Evolutionary conservation across 768 basidiomycete species (phyloP).

Genomic region (Macrolepiota dolichaula): DNA sequence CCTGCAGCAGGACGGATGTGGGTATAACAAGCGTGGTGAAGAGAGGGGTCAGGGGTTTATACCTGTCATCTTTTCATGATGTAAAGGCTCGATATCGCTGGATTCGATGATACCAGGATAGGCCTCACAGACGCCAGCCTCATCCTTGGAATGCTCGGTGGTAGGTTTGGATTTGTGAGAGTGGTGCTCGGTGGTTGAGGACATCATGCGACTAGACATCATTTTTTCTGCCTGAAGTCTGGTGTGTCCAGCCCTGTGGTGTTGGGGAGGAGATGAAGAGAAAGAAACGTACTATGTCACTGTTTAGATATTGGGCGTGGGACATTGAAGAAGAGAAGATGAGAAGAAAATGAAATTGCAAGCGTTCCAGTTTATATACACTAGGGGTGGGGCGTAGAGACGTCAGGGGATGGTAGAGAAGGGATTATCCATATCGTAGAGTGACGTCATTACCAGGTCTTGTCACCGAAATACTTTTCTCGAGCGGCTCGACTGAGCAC

Average conservation of each 20-base stretch:
- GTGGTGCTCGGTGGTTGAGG: constrained; percentile 7
- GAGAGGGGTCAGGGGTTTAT: background rate
- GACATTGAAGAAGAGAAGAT: background rate
- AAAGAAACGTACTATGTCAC: constrained; percentile 40
- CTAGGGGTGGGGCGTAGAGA: constrained; percentile 14
- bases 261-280: constrained; percentile 14
- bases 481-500: constrained; percentile 63
- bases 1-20: constrained; percentile 20
- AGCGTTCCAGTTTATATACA: constrained; percentile 5
- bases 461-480: constrained; percentile 59
- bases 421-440: background rate
- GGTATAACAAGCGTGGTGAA: background rate
- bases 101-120: constrained; percentile 56
- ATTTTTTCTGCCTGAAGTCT: background rate
- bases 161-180: constrained; percentile 15
- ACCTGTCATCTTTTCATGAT: constrained; percentile 41
- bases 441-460: background rate
- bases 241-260: background rate
- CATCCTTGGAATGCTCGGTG: constrained; percentile 24
- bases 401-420: constrained; percentile 20
- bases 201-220: constrained; percentile 10
- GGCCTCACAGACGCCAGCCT: constrained; percentile 49
- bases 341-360: constrained; percentile 21
- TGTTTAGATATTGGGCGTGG: constrained; percentile 27
- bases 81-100: constrained; percentile 50